phyloP scores from a whole-genome alignment of 371 early-diverging fungal genomes.

The Mucor velutinosus region DNA sequence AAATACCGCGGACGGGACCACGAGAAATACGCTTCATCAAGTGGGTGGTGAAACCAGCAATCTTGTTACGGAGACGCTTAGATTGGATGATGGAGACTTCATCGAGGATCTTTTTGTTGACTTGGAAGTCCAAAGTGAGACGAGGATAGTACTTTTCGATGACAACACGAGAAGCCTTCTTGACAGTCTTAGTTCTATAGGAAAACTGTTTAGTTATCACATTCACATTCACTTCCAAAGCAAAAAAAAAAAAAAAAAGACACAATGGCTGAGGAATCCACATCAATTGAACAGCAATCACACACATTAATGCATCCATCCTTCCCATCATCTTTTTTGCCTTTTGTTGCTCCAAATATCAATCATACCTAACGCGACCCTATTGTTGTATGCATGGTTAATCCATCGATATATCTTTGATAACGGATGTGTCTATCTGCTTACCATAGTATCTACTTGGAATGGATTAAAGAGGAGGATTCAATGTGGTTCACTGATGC shows the following conservation, averaged over 20 bases:
- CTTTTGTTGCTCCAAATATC: not conserved
- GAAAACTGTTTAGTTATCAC: not conserved
- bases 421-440: not conserved
- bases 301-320: constrained; percentile 8
- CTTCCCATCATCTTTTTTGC: constrained; percentile 6
- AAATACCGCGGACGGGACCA: constrained; percentile 99
- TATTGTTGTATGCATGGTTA: not conserved
- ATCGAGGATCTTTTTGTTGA: constrained; percentile 99
- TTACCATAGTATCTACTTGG: constrained; percentile 30
- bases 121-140: constrained; percentile 99
- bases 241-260: not conserved
- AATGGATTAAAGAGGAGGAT: constrained; percentile 29
- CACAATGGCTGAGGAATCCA: not conserved
- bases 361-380: constrained; percentile 35
- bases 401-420: not conserved
- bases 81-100: constrained; percentile 98
- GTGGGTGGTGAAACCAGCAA: constrained; percentile 99
- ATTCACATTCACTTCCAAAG: not conserved
- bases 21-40: constrained; percentile 99
- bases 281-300: not conserved
- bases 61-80: constrained; percentile 99
- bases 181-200: constrained; percentile 95
- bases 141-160: constrained; percentile 99
- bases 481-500: not conserved
- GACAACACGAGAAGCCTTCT: constrained; percentile 99